Conservation (phyloP, 2,329 filamentous ascomycete species). For the Incumbomyces lentus region DNA sequence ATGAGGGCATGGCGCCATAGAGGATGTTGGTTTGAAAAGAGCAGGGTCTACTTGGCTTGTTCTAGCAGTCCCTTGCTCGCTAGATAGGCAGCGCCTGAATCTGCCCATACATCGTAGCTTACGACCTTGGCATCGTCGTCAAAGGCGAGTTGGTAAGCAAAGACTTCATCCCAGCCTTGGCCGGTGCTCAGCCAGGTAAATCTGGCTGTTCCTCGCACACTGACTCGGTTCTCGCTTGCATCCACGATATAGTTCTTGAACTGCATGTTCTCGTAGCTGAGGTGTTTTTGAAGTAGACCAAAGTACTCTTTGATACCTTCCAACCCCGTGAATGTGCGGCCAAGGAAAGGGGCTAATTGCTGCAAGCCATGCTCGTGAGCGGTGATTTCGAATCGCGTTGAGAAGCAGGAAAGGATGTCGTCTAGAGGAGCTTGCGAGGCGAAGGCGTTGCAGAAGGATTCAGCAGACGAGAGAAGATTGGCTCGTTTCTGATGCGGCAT, state of each 20-base stretch:
- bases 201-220: conserved; percentile 25
- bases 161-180: conserved; percentile 32
- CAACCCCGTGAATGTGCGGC: conserved; percentile 30
- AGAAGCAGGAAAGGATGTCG: conserved; percentile 27
- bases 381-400: conserved; percentile 15
- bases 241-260: conserved; percentile 33
- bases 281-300: conserved; percentile 22
- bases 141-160: conserved; percentile 30
- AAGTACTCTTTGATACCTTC: conserved; percentile 30
- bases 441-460: conserved; percentile 25
- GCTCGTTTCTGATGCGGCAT: conserved; percentile 12
- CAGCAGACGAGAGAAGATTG: conserved; percentile 22
- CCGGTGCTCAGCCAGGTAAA: conserved; percentile 28
- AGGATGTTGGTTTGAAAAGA: too few species aligned
- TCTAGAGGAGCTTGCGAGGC: conserved; percentile 20
- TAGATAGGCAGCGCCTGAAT: conserved; percentile 35
- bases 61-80: conserved; percentile 23
- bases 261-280: conserved; percentile 28
- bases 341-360: conserved; percentile 32
- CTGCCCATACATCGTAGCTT: conserved; percentile 35
- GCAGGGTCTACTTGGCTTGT: background rate
- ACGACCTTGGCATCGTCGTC: conserved; percentile 28
- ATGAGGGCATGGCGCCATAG: too few species aligned
- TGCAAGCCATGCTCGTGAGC: conserved; percentile 33
- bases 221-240: conserved; percentile 23